Base-by-base conservation (phyloP, 129 eudicot species). In the Flaveria linearis region DNA sequence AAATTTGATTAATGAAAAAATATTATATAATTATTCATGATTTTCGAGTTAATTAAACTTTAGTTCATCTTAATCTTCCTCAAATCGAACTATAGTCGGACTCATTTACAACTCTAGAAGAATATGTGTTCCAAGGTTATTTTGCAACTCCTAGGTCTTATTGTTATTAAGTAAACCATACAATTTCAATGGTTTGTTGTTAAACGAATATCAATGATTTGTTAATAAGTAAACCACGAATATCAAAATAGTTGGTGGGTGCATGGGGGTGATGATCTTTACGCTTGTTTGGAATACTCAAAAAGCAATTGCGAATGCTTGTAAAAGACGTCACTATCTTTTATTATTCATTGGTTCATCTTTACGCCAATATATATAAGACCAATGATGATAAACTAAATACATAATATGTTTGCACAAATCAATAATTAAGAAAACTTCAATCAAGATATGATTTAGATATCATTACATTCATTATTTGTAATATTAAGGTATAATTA, bases 291-390 rank as follows among this genome's bases (percentile, higher is more conserved):
- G 74, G 83, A 80, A 80, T 73, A 51, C 69, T 80, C 62, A 65
- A 79, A 79, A 80, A 80, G 83, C 79, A n/a, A 46, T 72, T 51
- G 69, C 43, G 69, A 25, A 49, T 80, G 83, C 83, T 73, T 80
- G 69, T 73, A 42, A 53, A 47, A 52, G 53, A 79, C 72, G 78
- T 65, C 57, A 79, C 13, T 23, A 4, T 26, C 11, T 39, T 65
- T 73, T 26, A 52, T 51, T 51, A 64, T 77, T 56, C 78, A 28
- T 73, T 42, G 68, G 47, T 52, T 80, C 74, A 73, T 80, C 78
- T 80, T 65, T 73, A 80, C 83, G 83, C 83, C 50, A 72, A 72
- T 51, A 26, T n/a, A 55, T 51, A 12, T n/a, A 55, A 25, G 17
- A 55, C 58, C 69, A 25, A 43, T 26, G 36, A 25, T 42, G 15